Percentiles rank a stretch among this genome's conserved stretches.
phyloP scores from a whole-genome alignment of 2,329 filamentous ascomycete species.

The Magnaporthiopsis incrustans region DNA sequence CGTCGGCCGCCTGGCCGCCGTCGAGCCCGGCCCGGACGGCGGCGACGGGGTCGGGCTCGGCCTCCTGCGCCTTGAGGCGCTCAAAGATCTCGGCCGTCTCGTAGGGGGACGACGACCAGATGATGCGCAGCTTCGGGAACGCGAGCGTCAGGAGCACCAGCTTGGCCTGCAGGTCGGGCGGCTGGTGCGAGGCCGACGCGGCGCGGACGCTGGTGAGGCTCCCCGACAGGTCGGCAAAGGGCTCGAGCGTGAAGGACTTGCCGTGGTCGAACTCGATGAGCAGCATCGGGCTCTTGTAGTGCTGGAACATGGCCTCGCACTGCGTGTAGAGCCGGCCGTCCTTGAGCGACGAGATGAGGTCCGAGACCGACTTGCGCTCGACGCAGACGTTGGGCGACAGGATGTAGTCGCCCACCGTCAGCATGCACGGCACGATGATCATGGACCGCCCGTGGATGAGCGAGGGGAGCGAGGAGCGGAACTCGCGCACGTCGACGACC shows the following conservation, averaged over 20 bases:
- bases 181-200: conserved; percentile 31
- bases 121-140: conserved; percentile 81
- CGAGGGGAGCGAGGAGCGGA: conserved; percentile 85
- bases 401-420: conserved; percentile 95
- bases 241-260: conserved; percentile 91
- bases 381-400: conserved; percentile 86
- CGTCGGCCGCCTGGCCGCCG: conserved; percentile 49
- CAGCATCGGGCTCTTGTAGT: conserved; percentile 85
- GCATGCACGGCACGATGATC: conserved; percentile 84
- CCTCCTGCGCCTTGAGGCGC: conserved; percentile 79
- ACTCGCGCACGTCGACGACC: conserved; percentile 93
- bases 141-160: conserved; percentile 86
- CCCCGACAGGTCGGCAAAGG: conserved; percentile 60
- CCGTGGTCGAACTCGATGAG: conserved; percentile 97
- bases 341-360: conserved; percentile 84
- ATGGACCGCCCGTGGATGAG: conserved; percentile 84
- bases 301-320: conserved; percentile 85
- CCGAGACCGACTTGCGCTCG: conserved; percentile 87
- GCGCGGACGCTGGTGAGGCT: conserved; percentile 51
- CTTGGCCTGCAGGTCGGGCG: conserved; percentile 79
- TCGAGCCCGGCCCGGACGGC: conserved; percentile 79
- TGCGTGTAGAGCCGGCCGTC: conserved; percentile 90
- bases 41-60: conserved; percentile 82
- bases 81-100: conserved; percentile 97
- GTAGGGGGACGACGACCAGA: conserved; percentile 90